Conservation (phyloP, 1,284 basidiomycete genomes). For the Ganoderma lucidum region DNA sequence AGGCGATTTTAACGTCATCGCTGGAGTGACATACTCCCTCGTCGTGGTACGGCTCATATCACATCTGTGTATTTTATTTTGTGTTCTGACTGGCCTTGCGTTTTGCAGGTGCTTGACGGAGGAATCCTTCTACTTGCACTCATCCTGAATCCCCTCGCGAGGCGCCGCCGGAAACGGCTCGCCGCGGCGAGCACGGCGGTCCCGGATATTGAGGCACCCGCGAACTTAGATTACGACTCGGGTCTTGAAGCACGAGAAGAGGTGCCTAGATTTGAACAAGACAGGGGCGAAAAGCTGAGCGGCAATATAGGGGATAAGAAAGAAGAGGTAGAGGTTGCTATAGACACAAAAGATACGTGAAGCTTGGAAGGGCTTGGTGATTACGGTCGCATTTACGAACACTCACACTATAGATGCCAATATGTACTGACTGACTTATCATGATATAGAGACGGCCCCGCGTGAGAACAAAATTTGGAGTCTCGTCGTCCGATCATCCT, state of each 20-base stretch:
- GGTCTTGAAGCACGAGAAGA: not conserved
- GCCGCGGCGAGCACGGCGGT: slow-evolving; percentile 5
- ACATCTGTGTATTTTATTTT: no score
- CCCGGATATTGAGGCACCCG: slow-evolving; percentile 1
- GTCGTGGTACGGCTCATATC: slow-evolving; percentile 58
- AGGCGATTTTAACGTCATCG: slow-evolving; percentile 68
- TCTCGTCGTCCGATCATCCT: not conserved
- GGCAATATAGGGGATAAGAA: not conserved
- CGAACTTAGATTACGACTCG: not conserved
- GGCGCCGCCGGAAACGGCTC: slow-evolving; percentile 27
- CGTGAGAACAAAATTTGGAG: not conserved
- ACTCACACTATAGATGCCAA: not conserved
- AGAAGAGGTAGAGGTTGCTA: not conserved
- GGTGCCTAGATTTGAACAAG: not conserved
- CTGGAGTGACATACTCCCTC: slow-evolving; percentile 65
- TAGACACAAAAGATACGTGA: not conserved
- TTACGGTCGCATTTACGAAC: not conserved
- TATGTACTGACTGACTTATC: not conserved
- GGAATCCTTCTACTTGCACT: slow-evolving; percentile 64
- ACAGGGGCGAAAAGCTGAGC: not conserved
- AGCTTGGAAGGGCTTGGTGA: not conserved
- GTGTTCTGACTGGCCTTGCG: not conserved
- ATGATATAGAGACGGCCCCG: not conserved
- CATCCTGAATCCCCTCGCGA: slow-evolving; percentile 64
- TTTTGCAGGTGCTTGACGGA: slow-evolving; percentile 61